phyloP scores from a whole-genome alignment of 371 early-diverging fungal species.

The Apophysomyces variabilis region DNA sequence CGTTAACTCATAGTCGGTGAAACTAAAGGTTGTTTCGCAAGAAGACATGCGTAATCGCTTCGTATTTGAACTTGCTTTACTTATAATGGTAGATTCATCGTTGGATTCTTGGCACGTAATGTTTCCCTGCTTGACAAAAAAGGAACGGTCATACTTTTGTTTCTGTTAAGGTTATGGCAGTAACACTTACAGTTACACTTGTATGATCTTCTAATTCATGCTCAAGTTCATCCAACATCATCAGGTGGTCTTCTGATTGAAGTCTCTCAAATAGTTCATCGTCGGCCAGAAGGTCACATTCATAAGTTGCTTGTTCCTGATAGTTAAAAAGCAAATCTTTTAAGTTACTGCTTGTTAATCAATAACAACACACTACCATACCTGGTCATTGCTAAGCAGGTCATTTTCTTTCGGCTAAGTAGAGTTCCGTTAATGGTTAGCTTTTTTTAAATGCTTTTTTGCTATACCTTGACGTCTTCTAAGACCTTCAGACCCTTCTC shows the following conservation, averaged over 20 bases:
- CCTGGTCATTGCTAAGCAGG: not conserved
- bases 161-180: no score
- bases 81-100: not conserved
- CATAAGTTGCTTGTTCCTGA: not conserved
- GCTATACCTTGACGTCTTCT: conserved; percentile 47
- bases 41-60: not conserved
- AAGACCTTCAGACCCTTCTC: conserved; percentile 57
- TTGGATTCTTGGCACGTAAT: no score
- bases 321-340: not conserved
- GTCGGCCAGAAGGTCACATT: conserved; percentile 13
- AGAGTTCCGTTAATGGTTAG: not conserved
- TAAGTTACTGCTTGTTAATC: no score
- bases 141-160: no score
- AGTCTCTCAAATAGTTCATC: conserved; percentile 13
- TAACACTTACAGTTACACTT: not conserved
- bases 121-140: no score
- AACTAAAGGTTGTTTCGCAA: not conserved
- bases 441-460: not conserved
- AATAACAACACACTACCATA: not conserved
- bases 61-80: not conserved
- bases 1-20: not conserved
- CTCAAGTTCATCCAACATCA: conserved; percentile 11
- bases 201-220: not conserved
- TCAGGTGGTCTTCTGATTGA: conserved; percentile 11
- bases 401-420: conserved; percentile 6